phyloP scores from a whole-genome alignment of 2,329 filamentous ascomycete genomes.

The Colletotrichum phormii region DNA sequence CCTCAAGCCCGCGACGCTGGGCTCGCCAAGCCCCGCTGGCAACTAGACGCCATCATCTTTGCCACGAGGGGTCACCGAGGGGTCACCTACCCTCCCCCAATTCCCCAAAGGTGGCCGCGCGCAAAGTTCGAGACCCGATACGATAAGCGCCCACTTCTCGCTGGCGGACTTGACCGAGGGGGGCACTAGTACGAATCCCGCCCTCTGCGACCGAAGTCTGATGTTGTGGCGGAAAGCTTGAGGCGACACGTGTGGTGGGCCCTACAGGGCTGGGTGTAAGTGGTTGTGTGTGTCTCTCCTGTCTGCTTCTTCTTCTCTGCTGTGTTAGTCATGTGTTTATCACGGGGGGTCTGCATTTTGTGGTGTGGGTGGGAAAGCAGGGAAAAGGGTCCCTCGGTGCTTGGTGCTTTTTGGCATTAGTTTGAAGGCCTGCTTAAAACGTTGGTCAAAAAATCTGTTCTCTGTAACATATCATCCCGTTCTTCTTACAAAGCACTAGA shows the following conservation, averaged over 20 bases:
- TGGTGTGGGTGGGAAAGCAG: not conserved
- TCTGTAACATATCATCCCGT: constrained; percentile 23
- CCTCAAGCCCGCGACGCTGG: constrained; percentile 15
- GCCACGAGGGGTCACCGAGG: not conserved
- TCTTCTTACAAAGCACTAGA: constrained; percentile 8
- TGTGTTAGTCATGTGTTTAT: constrained; percentile 5
- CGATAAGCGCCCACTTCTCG: not conserved
- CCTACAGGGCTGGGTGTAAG: not conserved
- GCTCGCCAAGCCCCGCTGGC: constrained; percentile 4
- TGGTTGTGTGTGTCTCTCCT: not conserved
- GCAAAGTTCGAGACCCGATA: not conserved
- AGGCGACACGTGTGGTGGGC: constrained; percentile 9
- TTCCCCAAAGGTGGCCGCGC: not conserved
- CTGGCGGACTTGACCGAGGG: not conserved
- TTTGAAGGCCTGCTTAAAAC: constrained; percentile 22
- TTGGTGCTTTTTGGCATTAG: constrained; percentile 6
- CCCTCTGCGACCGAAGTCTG: not conserved
- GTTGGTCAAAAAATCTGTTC: constrained; percentile 19
- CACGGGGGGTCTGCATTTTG: not conserved
- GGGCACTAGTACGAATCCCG: not conserved
- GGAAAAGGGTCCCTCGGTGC: not conserved
- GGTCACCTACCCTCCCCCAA: not conserved
- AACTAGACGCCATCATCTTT: not conserved
- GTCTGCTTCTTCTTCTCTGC: not conserved
- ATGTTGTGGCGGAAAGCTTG: constrained; percentile 9